Evolutionary conservation across 1,284 basidiomycete genomes (phyloP).

Genomic region (Irpex lacteus): DNA sequence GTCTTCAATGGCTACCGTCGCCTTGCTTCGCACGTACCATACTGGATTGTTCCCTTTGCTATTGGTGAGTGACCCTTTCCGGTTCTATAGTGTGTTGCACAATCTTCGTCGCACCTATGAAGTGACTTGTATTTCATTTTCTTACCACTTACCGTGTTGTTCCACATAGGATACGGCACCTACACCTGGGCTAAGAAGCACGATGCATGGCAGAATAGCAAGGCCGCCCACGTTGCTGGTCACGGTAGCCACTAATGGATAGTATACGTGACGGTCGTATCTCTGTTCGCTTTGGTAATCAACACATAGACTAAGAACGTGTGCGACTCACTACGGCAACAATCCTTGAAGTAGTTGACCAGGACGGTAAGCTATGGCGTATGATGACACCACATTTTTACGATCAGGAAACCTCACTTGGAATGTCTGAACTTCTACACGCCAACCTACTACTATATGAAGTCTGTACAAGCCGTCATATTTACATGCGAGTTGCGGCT

Average conservation of each 20-base stretch:
- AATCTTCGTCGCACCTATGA: too few relatives aligned
- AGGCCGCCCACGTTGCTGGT: constrained; percentile 69
- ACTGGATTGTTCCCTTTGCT: constrained; percentile 78
- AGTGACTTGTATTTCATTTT: background rate
- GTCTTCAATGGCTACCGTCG: constrained; percentile 88
- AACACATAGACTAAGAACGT: constrained; percentile 1
- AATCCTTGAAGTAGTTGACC: too few relatives aligned
- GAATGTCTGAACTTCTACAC: too few relatives aligned
- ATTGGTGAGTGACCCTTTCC: constrained; percentile 56
- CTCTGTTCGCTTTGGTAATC: background rate
- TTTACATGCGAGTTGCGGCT: too few relatives aligned
- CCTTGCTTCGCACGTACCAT: constrained; percentile 71
- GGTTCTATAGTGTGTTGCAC: background rate
- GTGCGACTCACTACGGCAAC: background rate
- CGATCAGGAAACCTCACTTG: too few relatives aligned
- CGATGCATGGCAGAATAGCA: constrained; percentile 75
- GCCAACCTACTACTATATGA: too few relatives aligned
- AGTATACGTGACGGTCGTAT: background rate
- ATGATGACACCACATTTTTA: too few relatives aligned
- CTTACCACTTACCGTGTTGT: background rate
- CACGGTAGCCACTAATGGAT: constrained; percentile 28
- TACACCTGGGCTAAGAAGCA: constrained; percentile 82
- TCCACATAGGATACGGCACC: constrained; percentile 67
- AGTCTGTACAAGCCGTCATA: too few relatives aligned
- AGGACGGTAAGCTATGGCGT: too few relatives aligned